Conservation (phyloP, 2,329 filamentous ascomycete species). For the Stenocarpella maydis region DNA sequence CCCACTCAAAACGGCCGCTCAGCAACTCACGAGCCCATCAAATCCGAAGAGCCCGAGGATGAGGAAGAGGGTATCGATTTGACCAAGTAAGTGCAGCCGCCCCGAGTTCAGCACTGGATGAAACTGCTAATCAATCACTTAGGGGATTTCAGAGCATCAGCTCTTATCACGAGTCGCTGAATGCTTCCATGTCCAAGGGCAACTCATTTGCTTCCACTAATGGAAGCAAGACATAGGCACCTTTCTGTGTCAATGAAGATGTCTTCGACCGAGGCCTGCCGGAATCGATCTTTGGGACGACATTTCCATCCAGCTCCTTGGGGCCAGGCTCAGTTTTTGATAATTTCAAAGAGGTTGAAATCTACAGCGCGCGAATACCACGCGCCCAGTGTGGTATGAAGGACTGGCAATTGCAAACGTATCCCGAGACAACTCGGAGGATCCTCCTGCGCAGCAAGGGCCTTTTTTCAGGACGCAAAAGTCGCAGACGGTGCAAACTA, state of each 20-base stretch:
- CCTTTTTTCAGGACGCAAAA: no score
- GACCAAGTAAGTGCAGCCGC: constrained; percentile 58
- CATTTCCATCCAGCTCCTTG: not conserved
- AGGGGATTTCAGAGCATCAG: constrained; percentile 73
- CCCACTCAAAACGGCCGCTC: constrained; percentile 50
- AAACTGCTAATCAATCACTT: constrained; percentile 2
- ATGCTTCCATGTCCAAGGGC: constrained; percentile 34
- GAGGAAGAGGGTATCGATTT: constrained; percentile 65
- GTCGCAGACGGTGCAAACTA: not conserved
- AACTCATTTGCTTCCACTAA: constrained; percentile 34
- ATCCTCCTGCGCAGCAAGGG: not conserved
- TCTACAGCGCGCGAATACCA: not conserved
- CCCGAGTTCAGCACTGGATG: not conserved
- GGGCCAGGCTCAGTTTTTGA: not conserved
- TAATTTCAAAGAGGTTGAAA: no score
- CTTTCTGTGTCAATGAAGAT: not conserved
- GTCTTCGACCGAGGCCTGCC: not conserved
- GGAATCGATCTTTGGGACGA: not conserved
- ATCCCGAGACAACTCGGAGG: not conserved
- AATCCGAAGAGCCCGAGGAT: constrained; percentile 49
- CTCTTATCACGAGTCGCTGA: constrained; percentile 65
- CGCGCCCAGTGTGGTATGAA: not conserved
- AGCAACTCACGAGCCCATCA: constrained; percentile 38
- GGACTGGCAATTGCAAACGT: not conserved
- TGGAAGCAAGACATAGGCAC: constrained; percentile 25